These are phyloP conservation scores for Ampelocalamus luodianensis DNA, from an alignment of 176 grass and related monocot genomes.

Conservation along the genomic window DNA sequence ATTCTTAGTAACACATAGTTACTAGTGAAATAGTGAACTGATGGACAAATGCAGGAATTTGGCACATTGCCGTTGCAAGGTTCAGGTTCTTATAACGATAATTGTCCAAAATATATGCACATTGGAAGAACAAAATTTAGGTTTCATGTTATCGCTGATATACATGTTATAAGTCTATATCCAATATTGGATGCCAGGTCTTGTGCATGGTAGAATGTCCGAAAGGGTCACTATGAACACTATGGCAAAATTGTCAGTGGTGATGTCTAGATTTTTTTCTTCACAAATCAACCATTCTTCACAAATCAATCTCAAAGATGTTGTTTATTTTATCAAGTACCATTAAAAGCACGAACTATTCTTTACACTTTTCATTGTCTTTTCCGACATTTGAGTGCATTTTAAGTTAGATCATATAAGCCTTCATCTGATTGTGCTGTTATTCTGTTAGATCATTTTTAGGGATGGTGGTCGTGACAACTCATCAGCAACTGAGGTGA, in stretches of 20 bases:
- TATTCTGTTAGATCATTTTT: conserved; percentile 46
- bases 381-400: conserved; percentile 3
- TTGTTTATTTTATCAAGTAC: conserved; percentile 16
- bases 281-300: not conserved
- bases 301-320: conserved; percentile 2
- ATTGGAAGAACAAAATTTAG: not conserved
- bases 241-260: not conserved
- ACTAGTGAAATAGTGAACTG: not conserved
- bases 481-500: conserved; percentile 57
- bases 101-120: not conserved
- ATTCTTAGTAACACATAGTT: not conserved
- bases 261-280: not conserved
- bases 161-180: not conserved
- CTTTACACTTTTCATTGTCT: not conserved
- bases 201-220: not conserved
- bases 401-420: not conserved
- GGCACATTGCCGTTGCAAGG: not conserved
- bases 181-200: not conserved
- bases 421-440: conserved; percentile 23
- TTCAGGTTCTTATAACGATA: not conserved
- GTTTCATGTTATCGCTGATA: not conserved
- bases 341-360: not conserved
- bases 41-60: not conserved
- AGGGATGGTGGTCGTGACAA: conserved; percentile 47
- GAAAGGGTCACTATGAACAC: not conserved